Percentiles rank a stretch among this genome's conserved stretches.
Conservation (phyloP, 163 green algal genomes). For the Trebouxiophyceae sp. region DNA sequence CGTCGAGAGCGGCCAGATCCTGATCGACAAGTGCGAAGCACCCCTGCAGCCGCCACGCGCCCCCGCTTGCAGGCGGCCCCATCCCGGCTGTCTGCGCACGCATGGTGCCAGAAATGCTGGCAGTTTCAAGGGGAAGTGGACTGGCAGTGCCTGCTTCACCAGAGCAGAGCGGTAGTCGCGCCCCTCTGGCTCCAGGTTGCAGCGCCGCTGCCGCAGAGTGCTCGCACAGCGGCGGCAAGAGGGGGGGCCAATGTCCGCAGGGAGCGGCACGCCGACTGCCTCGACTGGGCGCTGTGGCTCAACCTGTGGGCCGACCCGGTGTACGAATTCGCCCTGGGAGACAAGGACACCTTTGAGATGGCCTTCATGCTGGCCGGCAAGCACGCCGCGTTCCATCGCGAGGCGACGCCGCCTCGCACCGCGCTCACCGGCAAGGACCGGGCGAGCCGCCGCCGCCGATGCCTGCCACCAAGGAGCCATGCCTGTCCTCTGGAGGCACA, state of each 20-base stretch:
- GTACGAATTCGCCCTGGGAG: constrained; percentile 29
- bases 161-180: no score
- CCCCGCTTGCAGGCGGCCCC: no score
- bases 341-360: constrained; percentile 49
- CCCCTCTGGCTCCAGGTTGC: no score
- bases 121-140: not conserved
- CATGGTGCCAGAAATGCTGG: not conserved
- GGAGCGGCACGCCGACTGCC: constrained; percentile 24
- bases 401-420: no score
- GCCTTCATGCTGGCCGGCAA: constrained; percentile 34
- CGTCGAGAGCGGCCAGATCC: constrained; percentile 34
- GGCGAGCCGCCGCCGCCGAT: not conserved
- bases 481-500: no score
- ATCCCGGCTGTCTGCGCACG: no score
- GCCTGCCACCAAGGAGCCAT: not conserved
- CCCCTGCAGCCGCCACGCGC: no score
- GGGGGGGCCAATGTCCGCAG: not conserved
- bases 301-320: constrained; percentile 25
- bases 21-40: constrained; percentile 32
- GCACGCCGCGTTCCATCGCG: constrained; percentile 14
- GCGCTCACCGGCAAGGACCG: not conserved
- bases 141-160: no score
- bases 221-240: not conserved
- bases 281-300: constrained; percentile 45
- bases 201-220: no score